Percentiles rank a stretch among this genome's conserved stretches.
Evolutionary conservation across 139 green algal genomes (phyloP).

Genomic region (Chlorella sp.): DNA sequence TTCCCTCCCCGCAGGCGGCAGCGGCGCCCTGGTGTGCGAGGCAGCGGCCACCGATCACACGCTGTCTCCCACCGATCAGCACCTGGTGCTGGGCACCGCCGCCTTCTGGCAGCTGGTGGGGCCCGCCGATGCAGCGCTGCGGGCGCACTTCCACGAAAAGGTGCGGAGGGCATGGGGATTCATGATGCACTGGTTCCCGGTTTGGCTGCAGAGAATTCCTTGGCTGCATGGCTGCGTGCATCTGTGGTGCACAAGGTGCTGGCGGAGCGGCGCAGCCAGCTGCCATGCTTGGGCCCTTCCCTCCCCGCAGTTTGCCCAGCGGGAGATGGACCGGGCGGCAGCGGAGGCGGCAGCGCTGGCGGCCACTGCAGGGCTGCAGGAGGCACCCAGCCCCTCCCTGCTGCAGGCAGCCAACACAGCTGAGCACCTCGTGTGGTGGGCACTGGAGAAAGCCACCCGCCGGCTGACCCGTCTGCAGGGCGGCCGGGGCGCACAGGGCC

Average conservation of each 20-base stretch:
- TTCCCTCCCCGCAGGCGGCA: neutral
- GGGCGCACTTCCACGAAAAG: slow-evolving; percentile 35
- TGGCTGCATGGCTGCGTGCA: too few relatives aligned
- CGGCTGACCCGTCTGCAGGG: slow-evolving; percentile 20
- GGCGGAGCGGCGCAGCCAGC: too few relatives aligned
- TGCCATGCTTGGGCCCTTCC: neutral
- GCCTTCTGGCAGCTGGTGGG: slow-evolving; percentile 28
- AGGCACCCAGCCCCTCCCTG: neutral
- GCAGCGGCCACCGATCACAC: slow-evolving; percentile 12
- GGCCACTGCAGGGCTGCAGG: neutral
- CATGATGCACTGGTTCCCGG: too few relatives aligned
- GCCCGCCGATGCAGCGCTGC: slow-evolving; percentile 7
- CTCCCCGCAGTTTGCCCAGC: slow-evolving; percentile 12
- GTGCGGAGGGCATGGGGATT: neutral
- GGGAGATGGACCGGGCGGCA: neutral
- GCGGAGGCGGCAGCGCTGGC: neutral
- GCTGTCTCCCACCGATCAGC: slow-evolving; percentile 18
- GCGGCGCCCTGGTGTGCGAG: slow-evolving; percentile 1
- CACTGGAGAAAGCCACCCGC: neutral
- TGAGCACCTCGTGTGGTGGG: slow-evolving; percentile 23
- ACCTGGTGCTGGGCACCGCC: slow-evolving; percentile 27
- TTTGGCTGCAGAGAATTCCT: neutral
- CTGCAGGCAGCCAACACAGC: slow-evolving; percentile 28
- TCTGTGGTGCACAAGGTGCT: too few relatives aligned
- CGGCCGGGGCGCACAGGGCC: neutral